Evolutionary conservation across 1,139 yeast genomes (phyloP).

Genomic region (Sugiyamaella neomexicana): DNA sequence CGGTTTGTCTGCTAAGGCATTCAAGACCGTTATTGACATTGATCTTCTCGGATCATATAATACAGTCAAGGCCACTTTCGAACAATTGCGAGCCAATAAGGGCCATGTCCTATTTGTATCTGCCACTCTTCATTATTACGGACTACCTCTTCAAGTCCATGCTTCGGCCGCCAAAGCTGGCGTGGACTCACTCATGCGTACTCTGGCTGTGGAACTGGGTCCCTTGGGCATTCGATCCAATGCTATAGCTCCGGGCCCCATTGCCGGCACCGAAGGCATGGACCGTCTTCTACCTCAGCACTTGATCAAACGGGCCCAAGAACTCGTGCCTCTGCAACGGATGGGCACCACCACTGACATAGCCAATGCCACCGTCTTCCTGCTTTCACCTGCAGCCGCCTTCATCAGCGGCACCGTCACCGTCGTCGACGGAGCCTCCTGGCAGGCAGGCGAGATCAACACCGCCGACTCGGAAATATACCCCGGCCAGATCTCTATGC

Average conservation of each 20-base stretch:
- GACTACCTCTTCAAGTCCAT: constrained; percentile 81
- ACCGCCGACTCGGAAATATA: background rate
- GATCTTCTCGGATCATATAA: constrained; percentile 85
- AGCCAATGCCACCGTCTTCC: constrained; percentile 82
- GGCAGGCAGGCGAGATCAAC: constrained; percentile 63
- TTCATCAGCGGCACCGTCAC: constrained; percentile 76
- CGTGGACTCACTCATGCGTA: constrained; percentile 78
- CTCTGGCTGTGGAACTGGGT: constrained; percentile 84
- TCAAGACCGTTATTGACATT: constrained; percentile 78
- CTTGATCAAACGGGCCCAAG: constrained; percentile 40
- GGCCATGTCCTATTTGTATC: constrained; percentile 76
- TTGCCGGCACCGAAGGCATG: constrained; percentile 79
- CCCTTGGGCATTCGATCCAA: constrained; percentile 81
- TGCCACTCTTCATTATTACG: constrained; percentile 85
- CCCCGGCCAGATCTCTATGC: background rate
- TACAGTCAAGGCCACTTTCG: constrained; percentile 77
- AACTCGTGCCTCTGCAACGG: constrained; percentile 63
- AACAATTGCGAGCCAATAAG: constrained; percentile 59
- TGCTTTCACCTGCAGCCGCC: constrained; percentile 78
- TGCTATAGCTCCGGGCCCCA: constrained; percentile 86
- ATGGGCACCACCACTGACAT: constrained; percentile 75
- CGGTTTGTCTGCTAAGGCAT: constrained; percentile 77
- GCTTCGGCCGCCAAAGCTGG: constrained; percentile 96
- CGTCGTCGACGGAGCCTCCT: constrained; percentile 87
- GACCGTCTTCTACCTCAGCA: constrained; percentile 53